Percentiles rank a stretch among this genome's conserved stretches.
These are phyloP conservation scores for Passalora sequoiae DNA, from an alignment of 2,329 filamentous ascomycete species.

Conservation along the genomic window DNA sequence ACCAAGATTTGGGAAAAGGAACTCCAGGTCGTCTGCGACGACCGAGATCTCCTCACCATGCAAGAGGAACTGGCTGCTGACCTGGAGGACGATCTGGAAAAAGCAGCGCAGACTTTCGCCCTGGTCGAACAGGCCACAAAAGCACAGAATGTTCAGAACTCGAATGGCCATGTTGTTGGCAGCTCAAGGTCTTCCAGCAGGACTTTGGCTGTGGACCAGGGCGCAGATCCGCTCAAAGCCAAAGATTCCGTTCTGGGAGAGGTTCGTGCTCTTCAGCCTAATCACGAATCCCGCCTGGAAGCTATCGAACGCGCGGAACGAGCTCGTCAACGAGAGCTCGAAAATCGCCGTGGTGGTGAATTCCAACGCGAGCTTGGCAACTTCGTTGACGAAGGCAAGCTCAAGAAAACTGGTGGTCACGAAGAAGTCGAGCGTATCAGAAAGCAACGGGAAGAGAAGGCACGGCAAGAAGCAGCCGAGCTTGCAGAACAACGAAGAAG, in stretches of 20 bases:
- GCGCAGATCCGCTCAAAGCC: constrained; percentile 68
- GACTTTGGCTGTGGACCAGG: constrained; percentile 43
- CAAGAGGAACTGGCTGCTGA: constrained; percentile 94
- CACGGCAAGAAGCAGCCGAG: constrained; percentile 68
- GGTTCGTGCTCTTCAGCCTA: constrained; percentile 86
- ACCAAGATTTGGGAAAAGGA: constrained; percentile 99
- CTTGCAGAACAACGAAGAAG: constrained; percentile 46
- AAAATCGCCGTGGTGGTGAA: constrained; percentile 65
- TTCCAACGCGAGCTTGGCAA: constrained; percentile 78
- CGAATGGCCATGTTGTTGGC: constrained; percentile 20
- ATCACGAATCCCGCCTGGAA: constrained; percentile 87
- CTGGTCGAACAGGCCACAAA: constrained; percentile 98
- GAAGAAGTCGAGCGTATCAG: constrained; percentile 87
- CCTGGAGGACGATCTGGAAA: constrained; percentile 89
- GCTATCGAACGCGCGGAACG: constrained; percentile 97
- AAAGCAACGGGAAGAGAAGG: constrained; percentile 78
- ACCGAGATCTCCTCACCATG: constrained; percentile 88
- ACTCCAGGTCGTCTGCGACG: constrained; percentile 89
- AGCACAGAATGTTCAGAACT: constrained; percentile 77
- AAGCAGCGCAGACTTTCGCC: constrained; percentile 86
- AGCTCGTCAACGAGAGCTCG: constrained; percentile 80
- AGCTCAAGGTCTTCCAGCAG: constrained; percentile 7
- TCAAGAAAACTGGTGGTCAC: constrained; percentile 93
- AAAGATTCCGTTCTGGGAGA: constrained; percentile 91
- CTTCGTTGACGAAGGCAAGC: constrained; percentile 83